Conservation (phyloP, 805 yeast species). For the Millerozyma acaciae region DNA sequence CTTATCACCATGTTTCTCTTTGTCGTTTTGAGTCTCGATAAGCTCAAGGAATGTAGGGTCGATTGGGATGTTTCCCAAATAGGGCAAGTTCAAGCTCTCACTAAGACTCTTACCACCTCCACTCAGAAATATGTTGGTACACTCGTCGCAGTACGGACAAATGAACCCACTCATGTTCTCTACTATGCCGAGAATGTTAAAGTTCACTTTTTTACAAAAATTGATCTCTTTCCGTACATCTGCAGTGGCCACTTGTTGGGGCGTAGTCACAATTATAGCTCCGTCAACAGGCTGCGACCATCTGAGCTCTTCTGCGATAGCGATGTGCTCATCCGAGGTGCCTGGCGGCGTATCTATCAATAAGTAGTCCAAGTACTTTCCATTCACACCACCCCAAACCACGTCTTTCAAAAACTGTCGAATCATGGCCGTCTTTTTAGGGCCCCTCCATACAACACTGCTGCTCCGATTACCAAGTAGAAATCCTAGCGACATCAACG, state of each 20-base stretch:
- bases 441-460: constrained; percentile 97
- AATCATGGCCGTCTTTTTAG: constrained; percentile 97
- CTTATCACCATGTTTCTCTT: constrained; percentile 19
- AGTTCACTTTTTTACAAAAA: constrained; percentile 82
- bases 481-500: constrained; percentile 86
- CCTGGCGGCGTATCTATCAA: constrained; percentile 98
- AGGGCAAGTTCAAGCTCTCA: constrained; percentile 55
- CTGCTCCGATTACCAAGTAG: constrained; percentile 78
- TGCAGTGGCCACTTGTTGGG: constrained; percentile 88
- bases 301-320: constrained; percentile 87
- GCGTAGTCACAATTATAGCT: constrained; percentile 93
- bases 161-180: constrained; percentile 97
- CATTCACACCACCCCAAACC: constrained; percentile 81
- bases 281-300: constrained; percentile 73
- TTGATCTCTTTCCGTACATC: constrained; percentile 94
- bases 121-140: constrained; percentile 85
- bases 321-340: constrained; percentile 96
- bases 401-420: constrained; percentile 90
- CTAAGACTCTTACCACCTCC: constrained; percentile 88
- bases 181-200: constrained; percentile 76
- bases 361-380: constrained; percentile 56
- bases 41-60: constrained; percentile 88
- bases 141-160: constrained; percentile 90
- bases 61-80: constrained; percentile 85
- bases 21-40: constrained; percentile 61